Conservation (phyloP, 352 stramenopile genomes). For the Elongisporangium senticosum region DNA sequence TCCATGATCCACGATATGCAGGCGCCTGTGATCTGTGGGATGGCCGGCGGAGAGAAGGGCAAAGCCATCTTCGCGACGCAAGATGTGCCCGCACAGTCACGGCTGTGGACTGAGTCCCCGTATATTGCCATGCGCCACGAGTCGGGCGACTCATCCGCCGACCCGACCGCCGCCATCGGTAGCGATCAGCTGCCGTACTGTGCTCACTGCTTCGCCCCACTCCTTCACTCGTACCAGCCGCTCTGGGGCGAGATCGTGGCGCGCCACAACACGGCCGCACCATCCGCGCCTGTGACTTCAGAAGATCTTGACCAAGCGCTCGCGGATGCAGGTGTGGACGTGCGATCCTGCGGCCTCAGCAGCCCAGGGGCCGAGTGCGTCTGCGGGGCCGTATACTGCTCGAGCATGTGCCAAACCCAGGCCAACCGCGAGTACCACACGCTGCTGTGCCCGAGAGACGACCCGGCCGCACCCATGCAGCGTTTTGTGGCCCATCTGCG, state of each 20-base stretch:
- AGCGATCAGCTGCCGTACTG: constrained; percentile 35
- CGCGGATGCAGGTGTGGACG: constrained; percentile 31
- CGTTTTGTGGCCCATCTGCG: constrained; percentile 61
- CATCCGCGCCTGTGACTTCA: not conserved
- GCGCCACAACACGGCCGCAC: constrained; percentile 3
- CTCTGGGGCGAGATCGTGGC: constrained; percentile 43
- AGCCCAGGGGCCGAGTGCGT: constrained; percentile 25
- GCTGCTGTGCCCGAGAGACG: constrained; percentile 65
- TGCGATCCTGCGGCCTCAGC: constrained; percentile 41
- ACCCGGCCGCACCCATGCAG: constrained; percentile 57
- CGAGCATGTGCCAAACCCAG: constrained; percentile 57
- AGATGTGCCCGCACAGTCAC: constrained; percentile 33
- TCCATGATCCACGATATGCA: constrained; percentile 56
- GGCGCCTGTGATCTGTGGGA: constrained; percentile 52
- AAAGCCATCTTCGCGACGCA: constrained; percentile 65
- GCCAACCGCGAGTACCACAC: constrained; percentile 72
- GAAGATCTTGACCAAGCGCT: constrained; percentile 36
- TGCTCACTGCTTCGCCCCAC: constrained; percentile 67
- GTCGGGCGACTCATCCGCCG: constrained; percentile 12
- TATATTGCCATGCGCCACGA: constrained; percentile 76
- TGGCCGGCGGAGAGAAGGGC: constrained; percentile 53
- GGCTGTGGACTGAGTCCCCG: constrained; percentile 66
- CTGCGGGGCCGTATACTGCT: constrained; percentile 87
- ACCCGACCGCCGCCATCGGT: not conserved
- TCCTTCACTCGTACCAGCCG: constrained; percentile 42